phyloP scores from a whole-genome alignment of 2,329 filamentous ascomycete species.

The Claviceps digitariae region DNA sequence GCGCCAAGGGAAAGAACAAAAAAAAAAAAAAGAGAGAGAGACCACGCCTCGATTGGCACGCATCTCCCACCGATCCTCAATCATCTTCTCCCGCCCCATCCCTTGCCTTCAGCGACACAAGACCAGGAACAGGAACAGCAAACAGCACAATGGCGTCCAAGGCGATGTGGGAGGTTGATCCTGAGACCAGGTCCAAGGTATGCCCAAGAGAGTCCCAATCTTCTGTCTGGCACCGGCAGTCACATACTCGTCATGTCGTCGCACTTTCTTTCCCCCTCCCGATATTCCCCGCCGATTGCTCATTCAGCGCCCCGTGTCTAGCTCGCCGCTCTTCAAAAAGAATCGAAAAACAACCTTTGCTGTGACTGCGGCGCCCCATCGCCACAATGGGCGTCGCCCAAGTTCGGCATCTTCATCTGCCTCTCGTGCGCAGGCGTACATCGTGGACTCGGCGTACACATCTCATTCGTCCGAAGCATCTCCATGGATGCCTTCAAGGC shows the following conservation, averaged over 20 bases:
- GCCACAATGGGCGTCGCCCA: constrained; percentile 95
- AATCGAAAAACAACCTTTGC: constrained; percentile 76
- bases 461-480: constrained; percentile 93
- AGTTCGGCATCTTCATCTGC: constrained; percentile 98
- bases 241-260: constrained; percentile 4
- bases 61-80: neutral
- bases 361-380: constrained; percentile 93
- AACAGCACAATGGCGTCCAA: constrained; percentile 45
- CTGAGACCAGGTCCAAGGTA: constrained; percentile 92
- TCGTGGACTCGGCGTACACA: constrained; percentile 89
- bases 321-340: constrained; percentile 85
- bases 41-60: neutral
- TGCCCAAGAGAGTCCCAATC: constrained; percentile 9
- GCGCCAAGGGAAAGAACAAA: no score
- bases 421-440: constrained; percentile 91
- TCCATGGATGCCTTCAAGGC: constrained; percentile 98
- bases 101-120: neutral
- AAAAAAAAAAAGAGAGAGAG: neutral
- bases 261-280: neutral
- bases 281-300: neutral
- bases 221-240: neutral
- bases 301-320: constrained; percentile 23
- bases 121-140: constrained; percentile 5
- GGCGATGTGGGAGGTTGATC: constrained; percentile 96
- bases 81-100: neutral